These are phyloP conservation scores for Fragilariopsis cylindrus DNA, from an alignment of 108 stramenopile genomes.

Conservation along the genomic window DNA sequence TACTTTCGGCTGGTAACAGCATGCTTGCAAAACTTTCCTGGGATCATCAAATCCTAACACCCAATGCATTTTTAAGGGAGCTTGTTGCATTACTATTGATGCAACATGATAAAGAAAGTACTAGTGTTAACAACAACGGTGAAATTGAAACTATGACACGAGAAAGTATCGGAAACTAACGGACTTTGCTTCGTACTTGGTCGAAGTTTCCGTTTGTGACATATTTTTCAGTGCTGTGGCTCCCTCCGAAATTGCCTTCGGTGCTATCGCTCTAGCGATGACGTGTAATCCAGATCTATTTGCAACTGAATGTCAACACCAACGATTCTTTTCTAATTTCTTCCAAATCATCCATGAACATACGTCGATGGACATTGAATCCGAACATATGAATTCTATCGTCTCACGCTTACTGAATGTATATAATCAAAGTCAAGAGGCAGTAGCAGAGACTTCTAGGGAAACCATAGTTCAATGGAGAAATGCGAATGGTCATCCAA, in stretches of 20 bases:
- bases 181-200: conserved; percentile 36
- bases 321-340: conserved; percentile 2
- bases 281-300: conserved; percentile 7
- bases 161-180: background rate
- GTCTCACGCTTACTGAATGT: conserved; percentile 20
- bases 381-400: conserved; percentile 4
- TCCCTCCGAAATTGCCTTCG: conserved; percentile 39
- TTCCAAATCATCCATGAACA: conserved; percentile 4
- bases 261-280: conserved; percentile 24
- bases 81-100: conserved; percentile 11
- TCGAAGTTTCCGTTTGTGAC: conserved; percentile 47
- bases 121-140: background rate
- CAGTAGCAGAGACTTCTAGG: background rate
- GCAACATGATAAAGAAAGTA: background rate
- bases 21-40: conserved; percentile 34
- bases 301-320: background rate
- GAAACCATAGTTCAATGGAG: background rate
- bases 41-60: conserved; percentile 32
- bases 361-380: conserved; percentile 15
- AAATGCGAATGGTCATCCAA: background rate
- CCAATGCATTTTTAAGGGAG: conserved; percentile 34
- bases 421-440: conserved; percentile 30
- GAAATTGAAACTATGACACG: background rate
- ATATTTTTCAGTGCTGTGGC: conserved; percentile 19
- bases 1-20: conserved; percentile 28